Evolutionary conservation across 2,329 filamentous ascomycete genomes (phyloP).

Genomic region (Diplodia corticola): DNA sequence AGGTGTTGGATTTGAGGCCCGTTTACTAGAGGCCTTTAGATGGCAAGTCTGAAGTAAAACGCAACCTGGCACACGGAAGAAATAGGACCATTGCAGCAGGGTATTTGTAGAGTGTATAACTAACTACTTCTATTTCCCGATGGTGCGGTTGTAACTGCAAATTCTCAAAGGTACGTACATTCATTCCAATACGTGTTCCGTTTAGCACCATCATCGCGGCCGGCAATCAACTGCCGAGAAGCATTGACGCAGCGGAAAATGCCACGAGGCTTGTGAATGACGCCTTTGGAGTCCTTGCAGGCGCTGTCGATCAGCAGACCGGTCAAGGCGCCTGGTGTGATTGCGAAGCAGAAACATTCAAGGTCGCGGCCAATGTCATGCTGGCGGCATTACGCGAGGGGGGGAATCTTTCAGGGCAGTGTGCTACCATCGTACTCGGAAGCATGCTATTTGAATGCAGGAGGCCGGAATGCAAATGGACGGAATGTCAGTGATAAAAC

Average conservation of each 20-base stretch:
- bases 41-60: too few species aligned
- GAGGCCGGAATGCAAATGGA: too few species aligned
- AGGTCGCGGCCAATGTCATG: conserved; percentile 21
- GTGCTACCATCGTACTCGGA: too few species aligned
- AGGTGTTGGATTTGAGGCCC: conserved; percentile 6
- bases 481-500: too few species aligned
- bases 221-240: neutral
- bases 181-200: neutral
- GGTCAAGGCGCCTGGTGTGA: conserved; percentile 20
- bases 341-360: conserved; percentile 22
- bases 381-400: conserved; percentile 10
- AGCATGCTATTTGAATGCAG: too few species aligned
- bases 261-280: conserved; percentile 8
- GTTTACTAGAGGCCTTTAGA: neutral
- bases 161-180: too few species aligned
- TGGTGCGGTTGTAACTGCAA: too few species aligned
- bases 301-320: conserved; percentile 25
- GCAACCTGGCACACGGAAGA: too few species aligned
- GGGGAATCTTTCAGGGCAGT: too few species aligned
- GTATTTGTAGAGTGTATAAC: too few species aligned
- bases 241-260: conserved; percentile 9
- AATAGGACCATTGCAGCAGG: too few species aligned
- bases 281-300: conserved; percentile 16
- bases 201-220: neutral
- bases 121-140: too few species aligned